Percentiles rank a stretch among this genome's conserved stretches.
These are phyloP conservation scores for Echium plantagineum DNA, from an alignment of 257 asterid genomes.

Conservation along the genomic window DNA sequence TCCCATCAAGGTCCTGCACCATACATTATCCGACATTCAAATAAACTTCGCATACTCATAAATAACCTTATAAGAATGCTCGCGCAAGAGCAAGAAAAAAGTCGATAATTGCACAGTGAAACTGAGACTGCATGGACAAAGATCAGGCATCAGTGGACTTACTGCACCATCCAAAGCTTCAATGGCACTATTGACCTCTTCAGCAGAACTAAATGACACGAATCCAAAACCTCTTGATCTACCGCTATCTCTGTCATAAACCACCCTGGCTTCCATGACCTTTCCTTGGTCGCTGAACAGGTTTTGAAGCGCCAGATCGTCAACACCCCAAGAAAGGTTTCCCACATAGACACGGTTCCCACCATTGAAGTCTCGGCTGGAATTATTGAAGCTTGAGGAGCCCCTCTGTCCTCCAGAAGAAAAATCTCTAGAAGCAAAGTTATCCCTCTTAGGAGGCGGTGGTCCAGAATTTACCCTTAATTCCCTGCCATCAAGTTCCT, in stretches of 20 bases:
- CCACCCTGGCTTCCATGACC: slow-evolving; percentile 78
- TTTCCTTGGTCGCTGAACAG: slow-evolving; percentile 66
- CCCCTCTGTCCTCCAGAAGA: slow-evolving; percentile 47
- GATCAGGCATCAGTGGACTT: slow-evolving; percentile 15
- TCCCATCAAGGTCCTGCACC: slow-evolving; percentile 62
- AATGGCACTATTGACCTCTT: slow-evolving; percentile 61
- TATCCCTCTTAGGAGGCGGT: slow-evolving; percentile 46
- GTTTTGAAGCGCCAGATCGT: slow-evolving; percentile 52
- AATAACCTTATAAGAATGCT: background rate
- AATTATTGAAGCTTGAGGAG: slow-evolving; percentile 18
- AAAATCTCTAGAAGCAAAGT: too few species aligned
- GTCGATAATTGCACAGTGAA: background rate
- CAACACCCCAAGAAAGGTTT: slow-evolving; percentile 88
- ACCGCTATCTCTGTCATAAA: slow-evolving; percentile 77
- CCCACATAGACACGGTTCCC: slow-evolving; percentile 61
- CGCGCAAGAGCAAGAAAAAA: background rate
- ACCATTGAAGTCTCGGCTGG: slow-evolving; percentile 18
- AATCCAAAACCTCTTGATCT: slow-evolving; percentile 92
- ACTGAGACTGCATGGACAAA: background rate
- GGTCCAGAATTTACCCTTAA: slow-evolving; percentile 82
- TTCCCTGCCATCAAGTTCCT: slow-evolving; percentile 77
- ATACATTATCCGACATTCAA: background rate
- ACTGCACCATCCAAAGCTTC: slow-evolving; percentile 62
- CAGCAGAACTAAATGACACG: slow-evolving; percentile 53
- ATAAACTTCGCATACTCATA: background rate